phyloP scores from a whole-genome alignment of 106 monocot genomes.

The Iris macrosiphon region DNA sequence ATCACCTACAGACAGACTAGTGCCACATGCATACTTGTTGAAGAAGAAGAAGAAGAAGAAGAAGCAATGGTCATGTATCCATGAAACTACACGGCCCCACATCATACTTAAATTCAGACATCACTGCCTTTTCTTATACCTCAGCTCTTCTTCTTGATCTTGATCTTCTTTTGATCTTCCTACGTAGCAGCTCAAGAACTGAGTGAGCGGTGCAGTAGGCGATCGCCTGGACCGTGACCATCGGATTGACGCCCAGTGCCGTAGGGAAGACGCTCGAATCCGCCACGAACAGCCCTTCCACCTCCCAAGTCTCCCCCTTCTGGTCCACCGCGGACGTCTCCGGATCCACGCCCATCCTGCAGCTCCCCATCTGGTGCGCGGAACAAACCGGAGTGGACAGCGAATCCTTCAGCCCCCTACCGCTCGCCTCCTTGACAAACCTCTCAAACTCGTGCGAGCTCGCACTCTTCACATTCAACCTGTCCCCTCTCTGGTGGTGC shows the following conservation, averaged over 20 bases:
- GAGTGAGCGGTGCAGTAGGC: slow-evolving; percentile 66
- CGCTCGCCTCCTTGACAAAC: slow-evolving; percentile 29
- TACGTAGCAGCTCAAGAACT: slow-evolving; percentile 17
- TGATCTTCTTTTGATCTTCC: slow-evolving; percentile 10
- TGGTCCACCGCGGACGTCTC: slow-evolving; percentile 22
- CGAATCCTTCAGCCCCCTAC: slow-evolving; percentile 10
- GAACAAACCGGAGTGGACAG: slow-evolving; percentile 29
- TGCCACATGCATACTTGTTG: too few relatives aligned
- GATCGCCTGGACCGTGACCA: slow-evolving; percentile 73
- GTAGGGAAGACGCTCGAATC: slow-evolving; percentile 65
- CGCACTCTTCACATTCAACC: slow-evolving; percentile 22
- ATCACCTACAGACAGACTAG: too few relatives aligned
- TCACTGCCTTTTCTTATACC: too few relatives aligned
- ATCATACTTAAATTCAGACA: too few relatives aligned
- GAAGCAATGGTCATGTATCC: too few relatives aligned
- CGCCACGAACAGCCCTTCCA: slow-evolving; percentile 50
- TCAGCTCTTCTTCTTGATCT: neutral
- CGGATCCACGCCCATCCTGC: slow-evolving; percentile 54
- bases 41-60: too few relatives aligned
- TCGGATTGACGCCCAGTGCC: slow-evolving; percentile 74
- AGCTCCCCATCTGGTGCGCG: slow-evolving; percentile 90
- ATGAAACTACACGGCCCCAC: too few relatives aligned
- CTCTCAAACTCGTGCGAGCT: slow-evolving; percentile 28
- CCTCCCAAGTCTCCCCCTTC: slow-evolving; percentile 66
- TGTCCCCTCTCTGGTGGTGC: slow-evolving; percentile 31